Conservation (phyloP, 164 flowering plant species). For the Liquidambar formosana region DNA sequence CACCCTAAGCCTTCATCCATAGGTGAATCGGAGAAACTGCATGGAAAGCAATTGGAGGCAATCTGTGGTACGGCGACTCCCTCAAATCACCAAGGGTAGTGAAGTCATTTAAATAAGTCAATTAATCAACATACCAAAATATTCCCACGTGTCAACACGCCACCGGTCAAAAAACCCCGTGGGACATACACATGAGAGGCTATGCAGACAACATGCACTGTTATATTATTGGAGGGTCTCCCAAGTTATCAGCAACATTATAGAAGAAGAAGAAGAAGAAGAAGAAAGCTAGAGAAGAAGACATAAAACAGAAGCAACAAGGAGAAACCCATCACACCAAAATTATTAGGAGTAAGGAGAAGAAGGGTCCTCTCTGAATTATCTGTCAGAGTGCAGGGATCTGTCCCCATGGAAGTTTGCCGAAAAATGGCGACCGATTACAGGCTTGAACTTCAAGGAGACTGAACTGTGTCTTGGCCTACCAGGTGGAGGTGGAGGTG, state of each 20-base stretch:
- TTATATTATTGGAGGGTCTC: slow-evolving; percentile 31
- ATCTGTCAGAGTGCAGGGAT: background rate
- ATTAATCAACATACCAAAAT: slow-evolving; percentile 10
- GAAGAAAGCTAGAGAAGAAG: background rate
- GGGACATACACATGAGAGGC: slow-evolving; percentile 21
- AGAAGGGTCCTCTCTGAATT: too few species aligned
- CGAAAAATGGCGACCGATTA: slow-evolving; percentile 11
- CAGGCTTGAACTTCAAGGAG: slow-evolving; percentile 41
- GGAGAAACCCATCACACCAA: background rate
- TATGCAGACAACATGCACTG: background rate
- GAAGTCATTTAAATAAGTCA: background rate
- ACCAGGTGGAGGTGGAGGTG: slow-evolving; percentile 38
- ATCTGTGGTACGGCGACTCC: too few species aligned
- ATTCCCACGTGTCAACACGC: slow-evolving; percentile 27
- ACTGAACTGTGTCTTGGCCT: slow-evolving; percentile 65
- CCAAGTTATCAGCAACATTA: background rate
- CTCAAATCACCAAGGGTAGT: too few species aligned
- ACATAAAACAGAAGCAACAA: slow-evolving; percentile 3
- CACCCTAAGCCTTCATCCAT: too few species aligned
- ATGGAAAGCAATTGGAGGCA: too few species aligned
- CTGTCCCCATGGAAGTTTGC: slow-evolving; percentile 11
- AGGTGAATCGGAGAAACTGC: too few species aligned
- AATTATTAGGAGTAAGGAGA: too few species aligned
- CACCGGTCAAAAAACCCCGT: slow-evolving; percentile 13
- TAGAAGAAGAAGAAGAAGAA: background rate